A percentile compares a stretch with the other conserved stretches of the same genome.
Conservation (phyloP, 2,329 filamentous ascomycete species). For the Passalora sequoiae region DNA sequence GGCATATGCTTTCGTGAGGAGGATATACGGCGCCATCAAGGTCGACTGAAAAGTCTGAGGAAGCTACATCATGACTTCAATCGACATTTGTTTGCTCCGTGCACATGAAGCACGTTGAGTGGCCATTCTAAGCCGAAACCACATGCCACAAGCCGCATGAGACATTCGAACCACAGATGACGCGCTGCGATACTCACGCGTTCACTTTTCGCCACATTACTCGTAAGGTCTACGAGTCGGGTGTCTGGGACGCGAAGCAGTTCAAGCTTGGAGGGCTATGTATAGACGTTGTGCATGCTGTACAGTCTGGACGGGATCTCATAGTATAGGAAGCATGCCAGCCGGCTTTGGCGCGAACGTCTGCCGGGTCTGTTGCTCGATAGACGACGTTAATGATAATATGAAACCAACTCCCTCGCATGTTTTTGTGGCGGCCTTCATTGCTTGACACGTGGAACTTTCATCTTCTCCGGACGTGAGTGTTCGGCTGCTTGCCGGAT, state of each 20-base stretch:
- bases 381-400: conserved; percentile 12
- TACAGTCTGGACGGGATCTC: no score
- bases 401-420: not conserved
- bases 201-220: not conserved
- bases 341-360: not conserved
- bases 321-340: not conserved
- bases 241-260: not conserved
- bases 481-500: no score
- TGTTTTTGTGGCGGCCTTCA: no score
- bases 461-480: no score
- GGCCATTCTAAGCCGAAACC: no score
- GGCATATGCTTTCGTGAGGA: conserved; percentile 75
- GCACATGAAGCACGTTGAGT: not conserved
- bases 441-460: no score
- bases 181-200: not conserved
- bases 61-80: not conserved
- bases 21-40: conserved; percentile 60
- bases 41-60: conserved; percentile 29
- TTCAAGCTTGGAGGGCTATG: not conserved
- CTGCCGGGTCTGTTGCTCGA: not conserved
- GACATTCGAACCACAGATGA: not conserved
- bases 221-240: not conserved
- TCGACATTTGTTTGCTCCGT: not conserved
- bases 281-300: no score
- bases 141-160: no score